These are phyloP conservation scores for Trichoderma virens DNA, from an alignment of 495 filamentous ascomycete species.

Conservation along the genomic window DNA sequence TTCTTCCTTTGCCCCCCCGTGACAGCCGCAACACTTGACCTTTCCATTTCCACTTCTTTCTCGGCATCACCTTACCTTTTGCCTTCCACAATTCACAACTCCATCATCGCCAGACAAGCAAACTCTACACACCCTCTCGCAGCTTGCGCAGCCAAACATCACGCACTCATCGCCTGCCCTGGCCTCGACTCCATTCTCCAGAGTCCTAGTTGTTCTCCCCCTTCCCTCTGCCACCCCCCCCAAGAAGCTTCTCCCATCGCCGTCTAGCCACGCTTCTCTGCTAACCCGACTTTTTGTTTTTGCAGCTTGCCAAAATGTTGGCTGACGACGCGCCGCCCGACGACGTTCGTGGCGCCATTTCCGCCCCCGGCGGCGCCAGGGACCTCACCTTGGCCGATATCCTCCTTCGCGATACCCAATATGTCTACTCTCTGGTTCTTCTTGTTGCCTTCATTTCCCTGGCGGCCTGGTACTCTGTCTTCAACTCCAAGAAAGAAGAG, in stretches of 20 bases:
- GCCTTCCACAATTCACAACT: background rate
- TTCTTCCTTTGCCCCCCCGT: background rate
- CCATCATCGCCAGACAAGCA: background rate
- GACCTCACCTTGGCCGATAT: background rate
- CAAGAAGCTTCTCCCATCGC: background rate
- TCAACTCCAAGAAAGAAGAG: constrained; percentile 36
- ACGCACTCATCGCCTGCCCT: no score
- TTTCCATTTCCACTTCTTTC: background rate
- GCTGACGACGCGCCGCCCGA: constrained; percentile 8
- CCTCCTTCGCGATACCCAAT: constrained; percentile 30
- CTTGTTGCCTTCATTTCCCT: constrained; percentile 35
- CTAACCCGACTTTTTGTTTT: background rate
- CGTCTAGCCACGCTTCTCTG: background rate
- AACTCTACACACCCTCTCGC: no score
- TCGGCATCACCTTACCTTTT: background rate
- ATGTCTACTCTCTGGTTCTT: constrained; percentile 35
- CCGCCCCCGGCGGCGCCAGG: background rate
- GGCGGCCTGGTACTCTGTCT: constrained; percentile 35
- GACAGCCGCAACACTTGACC: background rate
- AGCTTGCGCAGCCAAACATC: no score
- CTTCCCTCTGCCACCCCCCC: background rate
- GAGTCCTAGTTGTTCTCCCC: background rate
- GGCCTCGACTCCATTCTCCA: no score
- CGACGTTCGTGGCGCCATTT: background rate
- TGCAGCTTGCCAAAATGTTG: background rate